Evolutionary conservation across 495 filamentous ascomycete species (phyloP).

Genomic region (Rostrohypoxylon terebratum): DNA sequence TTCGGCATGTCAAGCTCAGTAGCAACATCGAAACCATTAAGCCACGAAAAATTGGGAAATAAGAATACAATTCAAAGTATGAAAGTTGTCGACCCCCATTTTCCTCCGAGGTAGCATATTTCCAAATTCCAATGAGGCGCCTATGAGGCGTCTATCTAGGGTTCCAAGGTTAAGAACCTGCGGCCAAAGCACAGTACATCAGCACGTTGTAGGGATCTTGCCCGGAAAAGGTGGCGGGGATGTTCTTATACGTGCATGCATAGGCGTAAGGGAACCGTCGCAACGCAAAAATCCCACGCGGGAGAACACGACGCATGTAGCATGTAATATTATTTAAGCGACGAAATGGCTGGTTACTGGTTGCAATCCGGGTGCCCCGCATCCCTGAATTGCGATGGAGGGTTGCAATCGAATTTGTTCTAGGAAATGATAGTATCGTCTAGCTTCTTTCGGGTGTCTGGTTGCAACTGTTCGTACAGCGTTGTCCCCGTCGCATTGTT

Average conservation of each 20-base stretch:
- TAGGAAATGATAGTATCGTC: background rate
- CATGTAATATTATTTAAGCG: background rate
- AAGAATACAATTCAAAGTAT: background rate
- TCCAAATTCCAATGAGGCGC: background rate
- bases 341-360: conserved; percentile 1
- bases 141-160: background rate
- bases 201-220: conserved; percentile 3
- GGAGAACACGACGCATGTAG: conserved; percentile 1
- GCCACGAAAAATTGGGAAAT: background rate
- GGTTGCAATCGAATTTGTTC: background rate
- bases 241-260: background rate
- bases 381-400: background rate
- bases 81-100: background rate
- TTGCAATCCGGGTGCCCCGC: background rate
- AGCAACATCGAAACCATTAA: background rate
- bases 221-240: background rate
- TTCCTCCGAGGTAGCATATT: background rate
- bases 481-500: background rate
- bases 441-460: background rate
- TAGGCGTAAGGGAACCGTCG: background rate
- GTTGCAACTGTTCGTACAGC: background rate
- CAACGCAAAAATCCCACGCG: conserved; percentile 7
- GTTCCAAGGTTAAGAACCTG: background rate
- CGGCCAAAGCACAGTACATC: conserved; percentile 5
- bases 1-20: background rate